Base-by-base conservation (phyloP, 768 basidiomycete species). In the Brasilioporus rufonigricans region DNA sequence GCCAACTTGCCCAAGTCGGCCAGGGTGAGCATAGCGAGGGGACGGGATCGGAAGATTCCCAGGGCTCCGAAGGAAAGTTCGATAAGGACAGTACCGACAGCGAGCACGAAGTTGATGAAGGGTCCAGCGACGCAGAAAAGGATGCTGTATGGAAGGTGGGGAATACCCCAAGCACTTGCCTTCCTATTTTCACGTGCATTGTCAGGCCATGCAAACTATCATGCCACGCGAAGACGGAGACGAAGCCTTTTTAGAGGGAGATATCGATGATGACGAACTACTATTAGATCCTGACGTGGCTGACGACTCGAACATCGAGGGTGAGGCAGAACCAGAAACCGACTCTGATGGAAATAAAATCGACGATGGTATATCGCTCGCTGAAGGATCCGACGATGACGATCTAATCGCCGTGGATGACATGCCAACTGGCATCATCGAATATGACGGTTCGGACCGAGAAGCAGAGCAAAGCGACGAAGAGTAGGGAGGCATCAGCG, bases 111-210 rank as follows among this genome's bases (percentile, higher is more conserved):
- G 78, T 74, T 29, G 77, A 71, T n/a, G 74, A 73, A 8, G 73
- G 68, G 19, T 73, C 71, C 39, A 82, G 77, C 50, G 81, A 80
- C 43, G 59, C 68, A 1, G 82, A 82, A 13, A 88, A 91, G 63
- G 84, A 74, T 18, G 90, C 89, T 62, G 81, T 96, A 18, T 98
- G 94, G 94, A 93, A 89, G 86, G 94, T 93, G 60, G 45, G 66
- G n/a, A n/a, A 16, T 13, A 18, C 16, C 5, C 14, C n/a, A 5
- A 4, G 4, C 13, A 31, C n/a, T 44, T 24, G 14, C 3, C 1
- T 32, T 36, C 13, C 10, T 11, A 0, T 44, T 40, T 61, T 59
- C 33, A 60, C 41, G 27, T 24, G 16, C 26, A 23, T 9, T 0
- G 8, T 7, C 31, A 97, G 93, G 93, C 83, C 0, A 95, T 96